These are phyloP conservation scores for Trypanosoma avium DNA, from an alignment of 208 protist genomes.

Conservation along the genomic window DNA sequence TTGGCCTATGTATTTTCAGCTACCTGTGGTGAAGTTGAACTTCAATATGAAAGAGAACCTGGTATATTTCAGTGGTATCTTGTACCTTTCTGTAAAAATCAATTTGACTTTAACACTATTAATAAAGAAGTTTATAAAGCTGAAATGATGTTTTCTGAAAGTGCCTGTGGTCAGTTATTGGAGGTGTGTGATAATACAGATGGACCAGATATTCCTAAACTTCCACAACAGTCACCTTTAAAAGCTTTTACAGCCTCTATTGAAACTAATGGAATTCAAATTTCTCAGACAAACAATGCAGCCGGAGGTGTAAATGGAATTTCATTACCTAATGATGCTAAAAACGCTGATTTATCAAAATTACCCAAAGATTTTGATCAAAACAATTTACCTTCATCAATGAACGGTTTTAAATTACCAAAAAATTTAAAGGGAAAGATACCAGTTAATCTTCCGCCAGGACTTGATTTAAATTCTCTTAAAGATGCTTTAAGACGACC, in stretches of 20 bases:
- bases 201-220: neutral
- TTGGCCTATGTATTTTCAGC: slow-evolving; percentile 7
- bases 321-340: slow-evolving; percentile 14
- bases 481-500: neutral
- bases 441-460: slow-evolving; percentile 47
- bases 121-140: neutral
- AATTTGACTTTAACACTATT: slow-evolving; percentile 9
- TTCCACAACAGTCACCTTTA: slow-evolving; percentile 4
- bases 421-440: slow-evolving; percentile 35
- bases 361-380: no score
- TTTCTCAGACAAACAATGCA: no score
- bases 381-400: no score
- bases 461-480: neutral
- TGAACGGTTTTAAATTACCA: no score
- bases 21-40: slow-evolving; percentile 24
- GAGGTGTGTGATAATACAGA: slow-evolving; percentile 13
- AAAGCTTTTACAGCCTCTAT: neutral
- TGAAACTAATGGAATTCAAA: no score
- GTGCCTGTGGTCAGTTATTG: slow-evolving; percentile 4
- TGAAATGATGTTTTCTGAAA: neutral
- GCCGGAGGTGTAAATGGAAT: slow-evolving; percentile 36
- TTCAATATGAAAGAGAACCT: slow-evolving; percentile 23
- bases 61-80: slow-evolving; percentile 34
- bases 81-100: slow-evolving; percentile 16
- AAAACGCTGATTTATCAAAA: no score